phyloP scores from a whole-genome alignment of 495 filamentous ascomycete genomes.

The Podospora fimiseda region DNA sequence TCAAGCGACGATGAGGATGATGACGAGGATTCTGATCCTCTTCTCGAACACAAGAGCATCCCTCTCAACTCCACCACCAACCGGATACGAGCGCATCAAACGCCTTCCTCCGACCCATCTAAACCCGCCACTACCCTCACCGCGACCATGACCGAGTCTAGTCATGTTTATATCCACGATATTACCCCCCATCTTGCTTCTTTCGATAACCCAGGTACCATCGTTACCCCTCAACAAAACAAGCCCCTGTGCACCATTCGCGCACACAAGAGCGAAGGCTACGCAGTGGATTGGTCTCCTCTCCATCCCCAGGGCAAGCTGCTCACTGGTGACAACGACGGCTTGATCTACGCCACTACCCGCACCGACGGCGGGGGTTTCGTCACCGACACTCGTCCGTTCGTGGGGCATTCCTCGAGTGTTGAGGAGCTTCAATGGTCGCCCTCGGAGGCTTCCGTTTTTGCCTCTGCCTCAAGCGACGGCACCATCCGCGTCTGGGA shows the following conservation, averaged over 20 bases:
- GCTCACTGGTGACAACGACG: conserved; percentile 84
- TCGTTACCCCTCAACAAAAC: conserved; percentile 70
- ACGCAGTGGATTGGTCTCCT: conserved; percentile 91
- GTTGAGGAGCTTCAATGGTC: conserved; percentile 97
- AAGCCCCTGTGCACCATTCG: conserved; percentile 80
- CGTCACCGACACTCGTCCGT: conserved; percentile 73
- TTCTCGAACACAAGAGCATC: conserved; percentile 87
- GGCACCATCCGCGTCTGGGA: conserved; percentile 96
- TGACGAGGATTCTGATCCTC: conserved; percentile 79
- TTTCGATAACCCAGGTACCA: conserved; percentile 80
- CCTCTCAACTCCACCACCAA: conserved; percentile 82
- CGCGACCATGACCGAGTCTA: conserved; percentile 84
- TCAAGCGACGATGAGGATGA: conserved; percentile 69
- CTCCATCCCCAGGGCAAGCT: conserved; percentile 69
- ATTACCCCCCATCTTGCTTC: conserved; percentile 77
- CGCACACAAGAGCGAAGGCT: conserved; percentile 89
- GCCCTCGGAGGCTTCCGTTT: conserved; percentile 83
- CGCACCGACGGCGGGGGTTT: conserved; percentile 80
- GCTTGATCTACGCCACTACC: conserved; percentile 80
- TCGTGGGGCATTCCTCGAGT: conserved; percentile 73
- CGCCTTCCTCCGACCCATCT: conserved; percentile 60
- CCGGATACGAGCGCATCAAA: conserved; percentile 78
- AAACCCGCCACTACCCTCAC: conserved; percentile 72
- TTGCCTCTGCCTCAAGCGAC: conserved; percentile 87
- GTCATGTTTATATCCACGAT: conserved; percentile 86